Conservation (phyloP, 176 grass and related monocot species). For the Musa acuminata region DNA sequence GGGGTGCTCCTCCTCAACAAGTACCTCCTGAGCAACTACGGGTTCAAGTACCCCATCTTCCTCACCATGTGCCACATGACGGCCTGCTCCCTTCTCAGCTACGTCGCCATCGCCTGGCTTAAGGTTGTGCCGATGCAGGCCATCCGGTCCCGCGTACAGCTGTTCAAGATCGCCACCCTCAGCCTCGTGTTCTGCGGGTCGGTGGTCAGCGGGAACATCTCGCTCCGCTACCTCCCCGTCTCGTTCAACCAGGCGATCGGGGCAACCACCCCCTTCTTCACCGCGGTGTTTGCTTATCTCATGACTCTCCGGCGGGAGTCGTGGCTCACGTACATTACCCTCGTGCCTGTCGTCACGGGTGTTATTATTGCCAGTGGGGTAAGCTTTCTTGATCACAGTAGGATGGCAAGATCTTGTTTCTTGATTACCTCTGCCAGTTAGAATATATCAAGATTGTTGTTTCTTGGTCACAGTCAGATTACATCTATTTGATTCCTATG, state of each 20-base stretch:
- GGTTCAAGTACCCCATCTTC: constrained; percentile 77
- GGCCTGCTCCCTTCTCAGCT: constrained; percentile 64
- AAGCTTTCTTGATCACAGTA: not conserved
- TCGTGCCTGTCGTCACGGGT: constrained; percentile 78
- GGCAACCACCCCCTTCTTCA: constrained; percentile 97
- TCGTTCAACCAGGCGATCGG: constrained; percentile 95
- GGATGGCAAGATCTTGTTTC: not conserved
- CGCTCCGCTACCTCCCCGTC: constrained; percentile 81
- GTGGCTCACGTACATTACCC: constrained; percentile 49
- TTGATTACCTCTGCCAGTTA: not conserved
- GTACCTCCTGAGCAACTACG: constrained; percentile 77
- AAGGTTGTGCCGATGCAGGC: constrained; percentile 3
- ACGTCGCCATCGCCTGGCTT: constrained; percentile 34
- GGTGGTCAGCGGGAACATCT: constrained; percentile 80
- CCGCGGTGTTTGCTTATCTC: constrained; percentile 62
- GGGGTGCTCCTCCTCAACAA: constrained; percentile 90
- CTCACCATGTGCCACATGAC: constrained; percentile 84
- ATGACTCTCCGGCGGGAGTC: constrained; percentile 42
- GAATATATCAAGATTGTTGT: too few species aligned
- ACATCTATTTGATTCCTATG: too few species aligned
- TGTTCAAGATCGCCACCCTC: constrained; percentile 55
- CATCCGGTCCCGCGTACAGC: constrained; percentile 40
- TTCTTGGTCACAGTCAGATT: too few species aligned
- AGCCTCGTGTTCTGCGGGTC: constrained; percentile 81
- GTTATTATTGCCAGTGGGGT: constrained; percentile 73